Evolutionary conservation across 2,329 filamentous ascomycete genomes (phyloP), one percentile per base, ranked within the genome.

Genomic region (Sordariomycetes sp.): DNA sequence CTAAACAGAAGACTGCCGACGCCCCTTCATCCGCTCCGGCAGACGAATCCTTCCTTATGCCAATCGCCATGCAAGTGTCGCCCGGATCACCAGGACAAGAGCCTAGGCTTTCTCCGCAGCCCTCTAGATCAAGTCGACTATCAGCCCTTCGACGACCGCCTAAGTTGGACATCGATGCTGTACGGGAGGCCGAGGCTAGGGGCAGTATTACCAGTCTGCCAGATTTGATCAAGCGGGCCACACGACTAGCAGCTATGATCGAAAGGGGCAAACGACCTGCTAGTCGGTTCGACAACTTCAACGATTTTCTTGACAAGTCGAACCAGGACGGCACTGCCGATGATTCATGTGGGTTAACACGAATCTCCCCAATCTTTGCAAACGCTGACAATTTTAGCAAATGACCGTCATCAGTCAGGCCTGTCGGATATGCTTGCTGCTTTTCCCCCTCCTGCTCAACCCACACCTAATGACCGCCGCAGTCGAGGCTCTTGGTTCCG

Each of bases 161-260:
- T 4, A 75, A 74, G 23, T 63, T 95, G 4, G 79, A 95, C 50
- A 81, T 95, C 17, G 80, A 88, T 49, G 84, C 84, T 4, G 83
- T 94, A 4, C 74, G 78, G 43, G 78, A 82, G 33, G 84, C 85
- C 12, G 86, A 95, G 55, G 75, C 82, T 2, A 76, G 92, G 49
- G 88, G 86, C 4, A 95, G 88, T 53, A 67, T 94, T 42, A 96
- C 92, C 2, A 95, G 88, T 57, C 64, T 98, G 39, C 83, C 88
- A 0, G 92, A 96, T 53, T 64, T 98, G 39, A 96, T 98, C 45
- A 73, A 78, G 48, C 76, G 92, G 46, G 92, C 92, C 9, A 96
- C 90, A 1, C 78, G 77, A 43, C 64, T 96, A 24, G 90, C 88
- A 12, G 76, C 85, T 0, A 87, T 94, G 58, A 79, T 98, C 38